Evolutionary conservation across 2,329 filamentous ascomycete species (phyloP).

Genomic region (Neopestalotiopsis sp.): DNA sequence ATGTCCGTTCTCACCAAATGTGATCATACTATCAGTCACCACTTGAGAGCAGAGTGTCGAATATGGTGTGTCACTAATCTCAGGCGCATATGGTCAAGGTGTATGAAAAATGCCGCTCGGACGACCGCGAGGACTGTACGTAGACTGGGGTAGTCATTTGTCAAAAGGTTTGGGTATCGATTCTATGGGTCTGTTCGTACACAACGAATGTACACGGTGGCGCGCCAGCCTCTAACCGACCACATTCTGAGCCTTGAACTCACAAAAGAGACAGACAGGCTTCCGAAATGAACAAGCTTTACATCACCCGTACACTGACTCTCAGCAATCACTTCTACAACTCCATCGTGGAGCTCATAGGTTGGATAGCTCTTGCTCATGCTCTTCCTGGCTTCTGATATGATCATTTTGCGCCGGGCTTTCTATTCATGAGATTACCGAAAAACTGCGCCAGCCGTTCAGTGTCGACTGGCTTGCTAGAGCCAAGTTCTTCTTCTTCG

Average conservation of each 20-base stretch:
- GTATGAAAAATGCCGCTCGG: not conserved
- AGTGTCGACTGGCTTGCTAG: constrained; percentile 51
- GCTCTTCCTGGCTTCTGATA: not conserved
- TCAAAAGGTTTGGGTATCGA: constrained; percentile 18
- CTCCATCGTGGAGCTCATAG: not conserved
- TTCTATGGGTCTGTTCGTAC: constrained; percentile 17
- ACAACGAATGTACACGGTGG: not conserved
- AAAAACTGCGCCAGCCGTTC: constrained; percentile 67
- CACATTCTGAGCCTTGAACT: not conserved
- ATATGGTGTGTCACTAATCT: not conserved
- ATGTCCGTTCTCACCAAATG: too few relatives aligned
- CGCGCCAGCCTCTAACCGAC: constrained; percentile 7
- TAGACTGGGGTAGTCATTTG: not conserved
- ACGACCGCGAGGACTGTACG: not conserved
- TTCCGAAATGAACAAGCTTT: not conserved
- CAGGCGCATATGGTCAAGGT: not conserved
- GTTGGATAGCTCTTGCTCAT: not conserved
- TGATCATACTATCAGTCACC: too few relatives aligned
- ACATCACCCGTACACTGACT: not conserved
- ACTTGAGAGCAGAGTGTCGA: too few relatives aligned
- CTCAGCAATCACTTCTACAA: not conserved
- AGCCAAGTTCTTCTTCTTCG: constrained; percentile 42
- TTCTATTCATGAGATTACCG: constrained; percentile 63
- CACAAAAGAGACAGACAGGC: not conserved
- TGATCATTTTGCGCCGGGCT: constrained; percentile 35